Base-by-base conservation (phyloP, 1,284 basidiomycete species). In the Wolfiporia cocos region DNA sequence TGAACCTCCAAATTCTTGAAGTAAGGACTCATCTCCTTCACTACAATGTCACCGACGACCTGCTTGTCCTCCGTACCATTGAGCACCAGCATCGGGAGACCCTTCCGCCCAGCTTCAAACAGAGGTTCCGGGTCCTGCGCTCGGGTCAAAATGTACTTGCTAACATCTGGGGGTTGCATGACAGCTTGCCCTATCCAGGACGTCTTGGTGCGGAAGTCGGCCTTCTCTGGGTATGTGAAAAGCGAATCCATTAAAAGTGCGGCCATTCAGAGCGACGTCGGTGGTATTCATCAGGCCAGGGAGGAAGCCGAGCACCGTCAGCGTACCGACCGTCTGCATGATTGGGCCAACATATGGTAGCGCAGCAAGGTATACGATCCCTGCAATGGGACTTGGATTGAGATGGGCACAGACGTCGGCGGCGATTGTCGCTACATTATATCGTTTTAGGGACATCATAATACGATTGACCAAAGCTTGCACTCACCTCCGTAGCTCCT, bases 1-100 rank as follows among this genome's bases (percentile, higher is more conserved):
- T 49, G 41, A 23, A 51, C 46, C 32, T 53, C 49, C 37, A 49
- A n/a, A 38, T 54, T 49, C 26, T 35, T 49, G 35, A 53, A 58
- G 32, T 52, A 48, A 24, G 48, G 47, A 28, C 49, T 43, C 43
- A 55, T 41, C 44, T 49, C 48, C 33, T 43, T 39, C 9, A 43
- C 44, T 3, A 50, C 36, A 23, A 37, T 42, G 6, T 42, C 32
- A 7, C 47, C 39, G 30, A 45, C 21, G 15, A 59, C 47, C 12
- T 49, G 40, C 32, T 44, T 41, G 32, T 50, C 46, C 17, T 19
- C 37, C 14, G 18, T 33, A 7, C 43, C 46, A 14, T 38, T 31
- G 3, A 50, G n/a, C 7, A 48, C 20, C 17, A 48, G 29, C 31
- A 48, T 4, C 10, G 42, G 43, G 15, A 41, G 26, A 11, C 43